Percentiles rank a stretch among this genome's conserved stretches.
These are phyloP conservation scores for Emergomyces orientalis DNA, from an alignment of 2,329 filamentous ascomycete genomes.

Conservation along the genomic window DNA sequence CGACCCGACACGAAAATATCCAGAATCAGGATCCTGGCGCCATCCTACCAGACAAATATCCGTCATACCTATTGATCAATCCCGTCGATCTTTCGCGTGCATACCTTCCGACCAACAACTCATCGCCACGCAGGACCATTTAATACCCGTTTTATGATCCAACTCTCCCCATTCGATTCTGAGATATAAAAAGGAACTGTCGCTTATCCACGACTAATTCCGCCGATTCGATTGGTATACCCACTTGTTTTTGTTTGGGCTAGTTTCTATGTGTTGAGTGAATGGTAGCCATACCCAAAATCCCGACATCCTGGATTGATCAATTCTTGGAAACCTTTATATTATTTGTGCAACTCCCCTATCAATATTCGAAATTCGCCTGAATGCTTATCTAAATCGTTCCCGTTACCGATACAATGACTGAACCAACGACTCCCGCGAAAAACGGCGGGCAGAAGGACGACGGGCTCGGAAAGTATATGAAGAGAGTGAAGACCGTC, in stretches of 20 bases:
- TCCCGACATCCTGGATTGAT: not conserved
- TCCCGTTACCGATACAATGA: conserved; percentile 10
- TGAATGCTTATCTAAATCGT: not conserved
- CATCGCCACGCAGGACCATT: not conserved
- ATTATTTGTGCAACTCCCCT: not conserved
- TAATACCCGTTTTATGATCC: not conserved
- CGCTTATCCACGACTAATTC: not conserved
- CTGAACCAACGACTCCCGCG: conserved; percentile 11
- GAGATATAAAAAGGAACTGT: not conserved
- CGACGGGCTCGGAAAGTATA: conserved; percentile 32
- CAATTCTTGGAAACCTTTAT: not conserved
- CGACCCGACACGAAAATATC: not conserved
- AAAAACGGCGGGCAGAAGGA: conserved; percentile 14
- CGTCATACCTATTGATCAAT: not conserved
- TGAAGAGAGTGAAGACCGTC: conserved; percentile 33
- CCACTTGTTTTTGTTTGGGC: not conserved
- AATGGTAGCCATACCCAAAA: not conserved
- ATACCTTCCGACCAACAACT: not conserved
- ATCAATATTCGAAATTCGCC: not conserved
- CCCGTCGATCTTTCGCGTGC: not conserved
- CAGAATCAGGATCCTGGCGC: not conserved
- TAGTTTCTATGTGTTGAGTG: not conserved
- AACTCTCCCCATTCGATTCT: not conserved
- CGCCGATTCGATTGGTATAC: not conserved
- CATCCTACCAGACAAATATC: not conserved